Evolutionary conservation across 1,139 yeast genomes (phyloP), one percentile per base, ranked within the genome.

Genomic region (Magnusiomyces fungicola): DNA sequence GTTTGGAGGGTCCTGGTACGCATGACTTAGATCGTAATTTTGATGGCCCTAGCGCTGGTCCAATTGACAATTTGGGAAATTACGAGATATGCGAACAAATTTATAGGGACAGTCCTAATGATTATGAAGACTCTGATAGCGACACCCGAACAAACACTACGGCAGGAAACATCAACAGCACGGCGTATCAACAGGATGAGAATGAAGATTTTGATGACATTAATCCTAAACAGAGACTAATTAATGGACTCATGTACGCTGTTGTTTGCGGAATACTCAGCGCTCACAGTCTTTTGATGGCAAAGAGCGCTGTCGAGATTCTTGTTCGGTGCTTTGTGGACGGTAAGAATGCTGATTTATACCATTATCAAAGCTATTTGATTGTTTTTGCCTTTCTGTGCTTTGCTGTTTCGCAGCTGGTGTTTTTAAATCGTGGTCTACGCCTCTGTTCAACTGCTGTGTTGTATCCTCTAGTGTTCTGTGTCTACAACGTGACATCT

Each of bases 231-330:
- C 46, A 43, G 22, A 44, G 46, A 2, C 47, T 51, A 10, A 45
- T 53, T 7, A 52, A 73, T 60, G 96, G 90, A 1, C 66, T 78
- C 10, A 66, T 77, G 29, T 84, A 74, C 61, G 96, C 96, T 1
- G 63, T 81, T 16, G 70, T 82, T 2, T 81, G 90, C 43, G 96
- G 96, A 1, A 78, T 83, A 0, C 70, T 88, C 47, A 84, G 95
- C 0, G 95, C 96, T 0, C 95, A 87, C 62, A 85, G 95, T 0
- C 75, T 89, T 50, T 72, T 89, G 48, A 76, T 87, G 69, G 96
- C 96, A 27, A 89, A 89, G 64, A 80, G 90, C 1, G 76, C 87
- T 0, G 84, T 88, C 16, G 95, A 87, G 59, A 78, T 84, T 19
- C 65, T 83, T 3, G 58, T 68, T 9, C 58, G 66, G 22, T 67